These are phyloP conservation scores for Ophiostoma perfectum DNA, from an alignment of 2,329 filamentous ascomycete genomes.

Conservation along the genomic window DNA sequence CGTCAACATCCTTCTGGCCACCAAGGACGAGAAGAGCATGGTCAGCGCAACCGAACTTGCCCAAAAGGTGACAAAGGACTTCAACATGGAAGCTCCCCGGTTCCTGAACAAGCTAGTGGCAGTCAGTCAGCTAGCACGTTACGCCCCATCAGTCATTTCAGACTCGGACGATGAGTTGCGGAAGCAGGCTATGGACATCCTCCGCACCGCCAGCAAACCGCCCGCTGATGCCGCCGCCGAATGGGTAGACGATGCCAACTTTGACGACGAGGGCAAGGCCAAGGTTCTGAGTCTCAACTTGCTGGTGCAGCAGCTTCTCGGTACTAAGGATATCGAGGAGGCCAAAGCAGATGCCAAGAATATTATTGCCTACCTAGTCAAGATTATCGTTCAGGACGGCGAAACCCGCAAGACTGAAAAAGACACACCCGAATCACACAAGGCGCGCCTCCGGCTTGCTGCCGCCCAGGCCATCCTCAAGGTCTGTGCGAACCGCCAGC, in stretches of 20 bases:
- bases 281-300: slow-evolving; percentile 81
- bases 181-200: slow-evolving; percentile 68
- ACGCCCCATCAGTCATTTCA: slow-evolving; percentile 66
- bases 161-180: slow-evolving; percentile 72
- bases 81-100: slow-evolving; percentile 64
- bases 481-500: slow-evolving; percentile 67
- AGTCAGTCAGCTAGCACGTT: slow-evolving; percentile 68
- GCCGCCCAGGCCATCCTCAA: slow-evolving; percentile 80
- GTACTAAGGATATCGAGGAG: slow-evolving; percentile 45
- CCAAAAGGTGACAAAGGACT: slow-evolving; percentile 66
- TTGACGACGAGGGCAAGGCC: slow-evolving; percentile 75
- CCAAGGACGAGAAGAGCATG: slow-evolving; percentile 64
- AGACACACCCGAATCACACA: slow-evolving; percentile 72
- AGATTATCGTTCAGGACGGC: slow-evolving; percentile 67
- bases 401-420: slow-evolving; percentile 41
- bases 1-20: slow-evolving; percentile 79
- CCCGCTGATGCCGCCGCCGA: slow-evolving; percentile 47
- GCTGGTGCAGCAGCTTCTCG: slow-evolving; percentile 77
- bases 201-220: slow-evolving; percentile 47
- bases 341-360: slow-evolving; percentile 45
- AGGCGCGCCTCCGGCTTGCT: slow-evolving; percentile 70
- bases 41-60: slow-evolving; percentile 82
- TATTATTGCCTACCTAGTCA: slow-evolving; percentile 74
- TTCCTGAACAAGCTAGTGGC: slow-evolving; percentile 71
- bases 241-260: slow-evolving; percentile 62